Base-by-base conservation (phyloP, 2,329 filamentous ascomycete genomes). In the Delphinella strobiligena region DNA sequence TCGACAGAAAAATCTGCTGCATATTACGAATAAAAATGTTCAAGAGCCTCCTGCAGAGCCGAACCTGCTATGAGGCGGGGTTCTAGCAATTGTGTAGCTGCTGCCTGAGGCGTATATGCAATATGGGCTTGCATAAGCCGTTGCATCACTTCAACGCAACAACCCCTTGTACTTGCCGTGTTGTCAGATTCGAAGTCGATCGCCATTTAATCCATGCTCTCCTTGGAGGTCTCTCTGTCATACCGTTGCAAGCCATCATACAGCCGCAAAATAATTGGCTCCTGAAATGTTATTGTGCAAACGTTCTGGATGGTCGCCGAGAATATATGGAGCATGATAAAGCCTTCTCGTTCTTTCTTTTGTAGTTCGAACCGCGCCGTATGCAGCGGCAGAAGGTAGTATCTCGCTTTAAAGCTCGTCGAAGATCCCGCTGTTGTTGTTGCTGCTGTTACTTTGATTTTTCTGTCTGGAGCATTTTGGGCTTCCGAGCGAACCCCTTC, bases 401-500 rank as follows among this genome's bases (percentile, higher is more conserved):
- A 9, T 5, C 19, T 17, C 37, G 19, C 22, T n/a, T 11, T 40
- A 19, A 18, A 30, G 15, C 10, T 31, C 30, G 35, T 18, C 38
- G 18, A 17, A 19, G 24, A 30, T 40, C 24, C 16, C 17, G 16
- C 19, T 35, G 24, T 32, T 40, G 32, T 24, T 40, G 37, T 31
- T 39, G 30, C 32, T n/a, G 32, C 19, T 40, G 38, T 32, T 34
- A 31, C 8, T 12, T 22, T 40, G 7, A 12, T 10, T 9, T 40
- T 12, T 40, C 24, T 12, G 16, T 40, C 12, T 35, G 38, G 38
- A 40, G 32, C 24, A 34, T 40, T 31, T 27, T 40, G n/a, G 31
- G 31, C 34, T n/a, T 39, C 32, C 32, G 32, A 15, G 31, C 38
- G 31, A 35, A 39, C 29, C 19, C 37, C 12, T 4, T 29, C 5